Conservation (phyloP, 1,139 yeast species). For the Yamadazyma friedrichii region DNA sequence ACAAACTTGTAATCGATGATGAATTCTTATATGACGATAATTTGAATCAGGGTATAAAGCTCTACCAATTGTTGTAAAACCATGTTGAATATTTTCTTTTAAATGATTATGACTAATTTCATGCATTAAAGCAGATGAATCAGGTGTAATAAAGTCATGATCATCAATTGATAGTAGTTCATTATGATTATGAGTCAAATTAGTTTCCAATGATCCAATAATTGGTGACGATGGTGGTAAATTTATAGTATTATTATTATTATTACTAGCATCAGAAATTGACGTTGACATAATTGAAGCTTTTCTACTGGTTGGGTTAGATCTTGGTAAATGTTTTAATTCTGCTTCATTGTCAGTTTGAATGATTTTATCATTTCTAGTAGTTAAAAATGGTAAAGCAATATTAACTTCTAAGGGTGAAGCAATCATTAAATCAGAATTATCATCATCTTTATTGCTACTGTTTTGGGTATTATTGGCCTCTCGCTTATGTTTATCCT, state of each 20-base stretch:
- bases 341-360: slow-evolving; percentile 28
- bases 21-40: slow-evolving; percentile 65
- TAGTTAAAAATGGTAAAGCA: slow-evolving; percentile 48
- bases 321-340: slow-evolving; percentile 8
- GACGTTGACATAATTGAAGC: slow-evolving; percentile 20
- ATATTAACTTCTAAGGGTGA: slow-evolving; percentile 47
- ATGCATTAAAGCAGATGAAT: slow-evolving; percentile 28
- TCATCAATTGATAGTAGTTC: slow-evolving; percentile 17
- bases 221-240: slow-evolving; percentile 33
- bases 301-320: slow-evolving; percentile 23
- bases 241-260: slow-evolving; percentile 4
- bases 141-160: slow-evolving; percentile 27
- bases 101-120: slow-evolving; percentile 22
- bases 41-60: slow-evolving; percentile 68
- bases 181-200: slow-evolving; percentile 29
- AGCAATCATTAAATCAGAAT: slow-evolving; percentile 31
- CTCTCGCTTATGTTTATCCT: slow-evolving; percentile 4
- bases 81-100: slow-evolving; percentile 35
- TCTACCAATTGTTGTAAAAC: slow-evolving; percentile 34
- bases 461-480: slow-evolving; percentile 1
- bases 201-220: slow-evolving; percentile 44
- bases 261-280: not conserved
- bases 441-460: slow-evolving; percentile 1
- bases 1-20: slow-evolving; percentile 77
- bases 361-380: slow-evolving; percentile 33